Percentiles rank a stretch among this genome's conserved stretches.
Conservation (phyloP, 2,329 filamentous ascomycete species). For the Penicillium janthinellum region DNA sequence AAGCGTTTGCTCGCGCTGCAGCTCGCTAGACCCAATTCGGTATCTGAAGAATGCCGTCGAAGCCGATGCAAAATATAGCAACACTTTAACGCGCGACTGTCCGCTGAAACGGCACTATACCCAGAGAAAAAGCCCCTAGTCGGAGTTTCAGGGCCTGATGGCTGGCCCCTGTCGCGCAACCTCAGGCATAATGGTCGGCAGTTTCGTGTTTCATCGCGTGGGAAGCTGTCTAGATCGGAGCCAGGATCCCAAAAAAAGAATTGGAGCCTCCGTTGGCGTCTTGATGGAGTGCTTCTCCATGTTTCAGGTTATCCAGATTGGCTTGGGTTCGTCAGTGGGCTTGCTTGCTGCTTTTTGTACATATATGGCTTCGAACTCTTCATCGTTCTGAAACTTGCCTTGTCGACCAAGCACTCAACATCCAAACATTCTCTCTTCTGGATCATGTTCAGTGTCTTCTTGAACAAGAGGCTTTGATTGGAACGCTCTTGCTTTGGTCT, state of each 20-base stretch:
- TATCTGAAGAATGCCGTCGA: constrained; percentile 31
- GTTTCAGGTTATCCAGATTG: constrained; percentile 44
- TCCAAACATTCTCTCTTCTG: constrained; percentile 36
- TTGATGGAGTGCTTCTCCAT: constrained; percentile 38
- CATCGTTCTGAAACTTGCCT: constrained; percentile 20
- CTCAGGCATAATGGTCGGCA: constrained; percentile 26
- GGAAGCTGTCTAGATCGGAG: constrained; percentile 24
- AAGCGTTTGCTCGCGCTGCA: constrained; percentile 28
- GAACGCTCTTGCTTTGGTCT: constrained; percentile 23
- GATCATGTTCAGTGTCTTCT: constrained; percentile 27
- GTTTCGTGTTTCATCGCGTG: constrained; percentile 31
- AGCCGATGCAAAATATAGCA: constrained; percentile 44
- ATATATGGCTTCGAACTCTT: constrained; percentile 23
- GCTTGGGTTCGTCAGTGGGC: constrained; percentile 27
- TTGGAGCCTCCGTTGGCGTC: constrained; percentile 33
- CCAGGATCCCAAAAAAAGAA: constrained; percentile 31
- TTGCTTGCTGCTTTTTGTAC: constrained; percentile 25
- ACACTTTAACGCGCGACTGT: constrained; percentile 45
- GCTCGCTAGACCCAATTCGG: constrained; percentile 24
- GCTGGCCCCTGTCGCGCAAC: constrained; percentile 26
- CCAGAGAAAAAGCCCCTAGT: constrained; percentile 12
- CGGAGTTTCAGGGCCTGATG: constrained; percentile 27
- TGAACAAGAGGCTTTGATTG: constrained; percentile 18
- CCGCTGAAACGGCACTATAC: constrained; percentile 36
- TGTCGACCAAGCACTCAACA: constrained; percentile 42